phyloP scores from a whole-genome alignment of 2,329 filamentous ascomycete species.

The Colletotrichum destructivum region DNA sequence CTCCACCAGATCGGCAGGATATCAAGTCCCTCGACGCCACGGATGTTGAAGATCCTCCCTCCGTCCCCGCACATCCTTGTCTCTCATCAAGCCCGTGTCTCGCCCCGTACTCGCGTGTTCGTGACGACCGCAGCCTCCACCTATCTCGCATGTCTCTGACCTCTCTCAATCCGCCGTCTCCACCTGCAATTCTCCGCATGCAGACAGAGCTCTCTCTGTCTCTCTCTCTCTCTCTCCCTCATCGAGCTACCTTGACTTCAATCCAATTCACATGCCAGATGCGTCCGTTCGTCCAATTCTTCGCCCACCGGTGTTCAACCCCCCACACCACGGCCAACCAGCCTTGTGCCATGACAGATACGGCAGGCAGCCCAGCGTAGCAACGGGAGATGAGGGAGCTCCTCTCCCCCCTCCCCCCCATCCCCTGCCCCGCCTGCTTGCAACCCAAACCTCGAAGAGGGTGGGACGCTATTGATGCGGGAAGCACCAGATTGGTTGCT shows the following conservation, averaged over 20 bases:
- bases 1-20: background rate
- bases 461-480: slow-evolving; percentile 24
- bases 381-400: background rate
- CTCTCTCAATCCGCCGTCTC: background rate
- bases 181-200: background rate
- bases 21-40: slow-evolving; percentile 19
- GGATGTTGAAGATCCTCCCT: slow-evolving; percentile 5
- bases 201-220: slow-evolving; percentile 11
- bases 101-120: slow-evolving; percentile 15
- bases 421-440: slow-evolving; percentile 14
- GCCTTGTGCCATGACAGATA: slow-evolving; percentile 9
- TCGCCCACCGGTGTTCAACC: background rate
- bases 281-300: background rate
- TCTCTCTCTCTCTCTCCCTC: background rate
- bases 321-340: background rate
- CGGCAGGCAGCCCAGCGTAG: slow-evolving; percentile 3
- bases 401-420: no score
- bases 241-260: background rate
- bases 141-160: background rate
- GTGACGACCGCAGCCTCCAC: slow-evolving; percentile 7
- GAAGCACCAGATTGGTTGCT: slow-evolving; percentile 26
- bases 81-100: slow-evolving; percentile 18
- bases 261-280: slow-evolving; percentile 28
- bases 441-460: slow-evolving; percentile 16
- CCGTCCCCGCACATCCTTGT: slow-evolving; percentile 21